Base-by-base conservation (phyloP, 768 basidiomycete genomes). In the Leucosporidium creatinivorum region DNA sequence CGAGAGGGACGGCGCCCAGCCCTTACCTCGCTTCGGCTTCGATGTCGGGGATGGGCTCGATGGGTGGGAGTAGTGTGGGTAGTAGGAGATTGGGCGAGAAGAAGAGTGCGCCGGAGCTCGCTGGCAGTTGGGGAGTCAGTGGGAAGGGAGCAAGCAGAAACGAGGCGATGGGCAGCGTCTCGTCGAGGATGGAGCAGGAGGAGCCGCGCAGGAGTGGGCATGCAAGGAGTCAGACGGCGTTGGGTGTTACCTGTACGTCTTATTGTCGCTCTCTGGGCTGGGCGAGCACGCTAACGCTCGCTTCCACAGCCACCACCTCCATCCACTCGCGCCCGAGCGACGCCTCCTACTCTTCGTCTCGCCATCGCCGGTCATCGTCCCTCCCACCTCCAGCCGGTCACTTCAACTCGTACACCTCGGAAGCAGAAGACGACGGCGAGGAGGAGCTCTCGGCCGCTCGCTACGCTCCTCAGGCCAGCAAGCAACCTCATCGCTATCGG, bases 101-200 rank as follows among this genome's bases (percentile, higher is more conserved):
- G 62, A 48, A 67, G 28, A 63, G 61, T 10, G 69, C 65, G 13
- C 69, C 69, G 0, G 62, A 70, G 33, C 58, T 70, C 0, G 61
- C 18, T 39, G 21, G 36, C 9, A 30, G 58, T 25, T 44, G 39
- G 39, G 39, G 39, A 2, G 39, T 44, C 15, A 17, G 26, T 2
- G 23, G 30, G 36, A 50, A n/a, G 8, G 26, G 51, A 3, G 9
- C 17, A 21, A 52, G 50, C 50, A 18, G 26, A 21, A n/a, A 17
- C 6, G 51, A n/a, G 51, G 12, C 17, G 9, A 9, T 17, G 3
- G 51, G 21, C 13, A 52, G 8, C 15, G 51, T 23, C 9, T 4
- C 10, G 51, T 23, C 51, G 21, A 52, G 23, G 51, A 26, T 26
- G 51, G 51, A 52, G 51, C n/a, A 52, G 51, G 51, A 52, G 51